Evolutionary conservation across 2,329 filamentous ascomycete genomes (phyloP), one percentile per base, ranked within the genome.

Genomic region (Fonsecaea erecta): DNA sequence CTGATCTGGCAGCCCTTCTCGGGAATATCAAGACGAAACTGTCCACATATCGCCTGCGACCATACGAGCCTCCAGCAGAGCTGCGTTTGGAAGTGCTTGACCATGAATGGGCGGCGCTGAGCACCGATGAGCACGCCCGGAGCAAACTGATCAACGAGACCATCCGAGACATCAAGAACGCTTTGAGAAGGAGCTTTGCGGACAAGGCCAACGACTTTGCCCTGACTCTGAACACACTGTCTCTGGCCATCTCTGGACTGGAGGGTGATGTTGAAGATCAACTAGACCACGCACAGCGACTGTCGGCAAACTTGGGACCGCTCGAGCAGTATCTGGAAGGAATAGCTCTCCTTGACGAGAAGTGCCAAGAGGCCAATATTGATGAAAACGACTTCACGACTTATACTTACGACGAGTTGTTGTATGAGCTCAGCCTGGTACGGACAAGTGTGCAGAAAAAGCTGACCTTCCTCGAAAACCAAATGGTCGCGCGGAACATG

Each of bases 371-470:
- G 81, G 95, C 95, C 68, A 98, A 99, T 76, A 97, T 99, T 69
- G 95, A 99, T 78, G 95, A 99, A 75, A 99, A 99, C 78, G 95
- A 99, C 81, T 98, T 95, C 77, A 99, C 95, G n/a, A 98, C 94
- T 8, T 98, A 98, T 79, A 97, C 94, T 9, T 95, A 98, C 77
- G 95, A 99, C 75, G 95, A 99, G 79, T 85, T 99, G 48, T 88
- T 88, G 66, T 99, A 99, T 79, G 95, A 99, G 79, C 85, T 98
- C 64, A 89, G 92, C 16, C 85, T 99, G 32, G 95, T 98, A 63
- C 93, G 93, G 76, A 90, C 91, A 32, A 95, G 91, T 11, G 94
- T 98, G 30, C 90, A 93, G 70, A 99, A 98, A 83, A 99, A 99
- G 80, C 86, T 98, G 62, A 90, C 91, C 51, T 99, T 99, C 81